A percentile compares a stretch with the other conserved stretches of the same genome.
Evolutionary conservation across 768 basidiomycete genomes (phyloP).

Genomic region (Infundibulicybe gibba): DNA sequence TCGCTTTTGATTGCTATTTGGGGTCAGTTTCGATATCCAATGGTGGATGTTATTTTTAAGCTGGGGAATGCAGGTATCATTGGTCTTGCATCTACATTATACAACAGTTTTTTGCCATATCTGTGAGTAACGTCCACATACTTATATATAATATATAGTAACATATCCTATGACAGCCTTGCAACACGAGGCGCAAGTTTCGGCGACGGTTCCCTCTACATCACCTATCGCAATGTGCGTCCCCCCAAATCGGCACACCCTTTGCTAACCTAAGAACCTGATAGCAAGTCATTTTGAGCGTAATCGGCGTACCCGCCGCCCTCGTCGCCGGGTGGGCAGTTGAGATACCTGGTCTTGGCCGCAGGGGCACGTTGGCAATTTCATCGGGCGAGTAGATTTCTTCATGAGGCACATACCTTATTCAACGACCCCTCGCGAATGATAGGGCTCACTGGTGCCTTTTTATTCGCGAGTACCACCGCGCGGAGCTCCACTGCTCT

Average conservation of each 20-base stretch:
- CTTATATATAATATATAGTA: neutral
- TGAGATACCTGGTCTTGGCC: conserved; percentile 55
- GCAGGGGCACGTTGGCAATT: conserved; percentile 58
- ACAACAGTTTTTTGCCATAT: conserved; percentile 41
- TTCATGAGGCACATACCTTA: conserved; percentile 16
- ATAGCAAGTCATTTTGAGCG: conserved; percentile 63
- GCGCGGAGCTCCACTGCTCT: conserved; percentile 58
- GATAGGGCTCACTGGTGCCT: conserved; percentile 64
- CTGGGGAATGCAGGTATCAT: conserved; percentile 46
- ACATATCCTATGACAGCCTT: conserved; percentile 33
- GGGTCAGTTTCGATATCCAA: conserved; percentile 17
- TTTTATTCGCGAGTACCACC: conserved; percentile 70
- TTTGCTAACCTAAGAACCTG: neutral
- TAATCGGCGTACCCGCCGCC: conserved; percentile 63
- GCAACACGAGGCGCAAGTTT: conserved; percentile 57
- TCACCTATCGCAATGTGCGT: conserved; percentile 67
- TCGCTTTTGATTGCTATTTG: conserved; percentile 51
- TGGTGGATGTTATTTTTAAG: too few species aligned
- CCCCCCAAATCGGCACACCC: neutral
- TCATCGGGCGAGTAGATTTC: conserved; percentile 48
- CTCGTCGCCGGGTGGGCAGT: conserved; percentile 66
- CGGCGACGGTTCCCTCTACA: conserved; percentile 61
- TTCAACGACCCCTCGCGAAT: conserved; percentile 37
- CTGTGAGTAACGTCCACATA: conserved; percentile 11
- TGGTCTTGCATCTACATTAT: conserved; percentile 69